Evolutionary conservation across 2,329 filamentous ascomycete species (phyloP), one percentile per base, ranked within the genome.

Genomic region (Rutstroemia sp.): DNA sequence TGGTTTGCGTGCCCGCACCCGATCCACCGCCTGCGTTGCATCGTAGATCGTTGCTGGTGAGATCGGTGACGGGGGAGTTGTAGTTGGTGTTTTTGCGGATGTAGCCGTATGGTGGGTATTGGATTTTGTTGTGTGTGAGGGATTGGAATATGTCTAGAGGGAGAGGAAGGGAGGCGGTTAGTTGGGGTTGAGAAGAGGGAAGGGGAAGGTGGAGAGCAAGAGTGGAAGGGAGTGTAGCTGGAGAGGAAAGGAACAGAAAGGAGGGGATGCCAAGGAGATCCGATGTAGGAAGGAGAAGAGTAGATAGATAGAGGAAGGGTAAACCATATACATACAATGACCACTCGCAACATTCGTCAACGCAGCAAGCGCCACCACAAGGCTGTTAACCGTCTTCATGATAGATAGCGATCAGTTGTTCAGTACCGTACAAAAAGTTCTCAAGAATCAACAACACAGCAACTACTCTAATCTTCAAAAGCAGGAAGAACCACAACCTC

Each of bases 61-160:
- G 52, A 37, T 61, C 62, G 9, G 69, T 71, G 10, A 85, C 63
- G 5, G 74, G 74, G 60, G 83, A 73, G 50, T 77, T 75, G 65
- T 83, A 81, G 23, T 68, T 67, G 21, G 62, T 64, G 44, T 68
- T 69, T 34, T 70, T 70, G n/a, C 73, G 69, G 5, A 82, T 82
- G 18, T 79, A 76, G 21, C 69, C 65, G 64, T 83, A 85, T 2
- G 72, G 76, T 3, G 65, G 52, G 38, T 61, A 64, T 34, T 60
- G 39, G 4, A 58, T 63, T n/a, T 58, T 61, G n/a, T 54, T 60
- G 54, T 64, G 49, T 1, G 61, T 66, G 18, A 67, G 53, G 9
- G 57, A 61, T 21, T 67, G 42, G 46, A 67, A 67, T 21, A 67
- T 67, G 39, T 67, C 64, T 67, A n/a, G 9, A 18, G 45, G 14